Conservation (phyloP, 352 stramenopile species). For the Pythium phragmiticola region DNA sequence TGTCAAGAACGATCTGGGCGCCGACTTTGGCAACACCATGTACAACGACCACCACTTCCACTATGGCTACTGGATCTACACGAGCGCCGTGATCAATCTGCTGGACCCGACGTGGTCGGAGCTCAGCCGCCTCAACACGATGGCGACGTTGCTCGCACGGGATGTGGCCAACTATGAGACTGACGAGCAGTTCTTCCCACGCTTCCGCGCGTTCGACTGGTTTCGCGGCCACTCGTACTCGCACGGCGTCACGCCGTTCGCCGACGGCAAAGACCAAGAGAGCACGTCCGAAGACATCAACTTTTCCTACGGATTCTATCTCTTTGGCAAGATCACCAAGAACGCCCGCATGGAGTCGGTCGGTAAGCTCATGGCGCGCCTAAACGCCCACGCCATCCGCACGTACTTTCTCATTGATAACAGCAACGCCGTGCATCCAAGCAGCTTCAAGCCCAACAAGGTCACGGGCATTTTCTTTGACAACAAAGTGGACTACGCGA, state of each 20-base stretch:
- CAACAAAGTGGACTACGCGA: constrained; percentile 58
- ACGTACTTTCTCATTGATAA: constrained; percentile 69
- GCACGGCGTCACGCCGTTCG: constrained; percentile 56
- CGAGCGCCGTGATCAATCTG: constrained; percentile 63
- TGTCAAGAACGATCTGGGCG: constrained; percentile 40
- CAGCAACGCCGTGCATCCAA: constrained; percentile 42
- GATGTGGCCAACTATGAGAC: constrained; percentile 50
- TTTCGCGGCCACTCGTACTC: constrained; percentile 71
- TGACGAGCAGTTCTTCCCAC: constrained; percentile 46
- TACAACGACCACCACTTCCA: constrained; percentile 84
- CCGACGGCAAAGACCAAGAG: constrained; percentile 69
- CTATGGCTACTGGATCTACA: constrained; percentile 73
- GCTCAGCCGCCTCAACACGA: constrained; percentile 50
- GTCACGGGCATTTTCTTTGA: constrained; percentile 38
- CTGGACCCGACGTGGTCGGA: constrained; percentile 60
- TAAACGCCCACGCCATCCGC: constrained; percentile 59
- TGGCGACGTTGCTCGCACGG: constrained; percentile 41
- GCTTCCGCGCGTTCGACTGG: constrained; percentile 66
- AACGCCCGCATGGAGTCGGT: constrained; percentile 35
- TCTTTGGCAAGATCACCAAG: constrained; percentile 50
- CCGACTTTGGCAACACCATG: constrained; percentile 15
- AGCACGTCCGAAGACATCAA: constrained; percentile 70
- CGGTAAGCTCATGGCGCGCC: constrained; percentile 54
- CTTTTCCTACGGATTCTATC: constrained; percentile 42
- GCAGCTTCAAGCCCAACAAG: constrained; percentile 67